These are phyloP conservation scores for Malus hybrid DNA, from an alignment of 331 rosid species.

Conservation along the genomic window DNA sequence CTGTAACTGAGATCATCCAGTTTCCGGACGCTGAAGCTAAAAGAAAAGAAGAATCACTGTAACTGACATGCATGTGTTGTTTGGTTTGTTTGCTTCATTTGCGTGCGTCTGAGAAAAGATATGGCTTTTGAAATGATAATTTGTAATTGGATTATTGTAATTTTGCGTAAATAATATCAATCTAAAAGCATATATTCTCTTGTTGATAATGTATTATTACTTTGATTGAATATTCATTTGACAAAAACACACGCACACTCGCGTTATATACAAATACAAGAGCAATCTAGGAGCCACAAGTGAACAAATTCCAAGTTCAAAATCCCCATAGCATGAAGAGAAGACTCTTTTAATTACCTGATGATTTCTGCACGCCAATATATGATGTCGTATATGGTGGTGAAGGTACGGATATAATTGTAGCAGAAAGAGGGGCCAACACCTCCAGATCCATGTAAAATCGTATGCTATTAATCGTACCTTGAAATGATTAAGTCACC, in stretches of 20 bases:
- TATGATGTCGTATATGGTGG: no score
- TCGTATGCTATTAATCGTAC: no score
- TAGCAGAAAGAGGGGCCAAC: no score
- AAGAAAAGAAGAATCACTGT: conserved; percentile 31
- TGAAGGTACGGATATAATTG: no score
- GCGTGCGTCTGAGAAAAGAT: not conserved
- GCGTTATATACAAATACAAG: no score
- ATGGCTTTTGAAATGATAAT: not conserved
- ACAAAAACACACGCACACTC: not conserved
- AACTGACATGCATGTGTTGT: not conserved
- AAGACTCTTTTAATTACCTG: no score
- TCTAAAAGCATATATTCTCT: conserved; percentile 4
- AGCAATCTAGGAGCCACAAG: no score
- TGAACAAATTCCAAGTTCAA: no score
- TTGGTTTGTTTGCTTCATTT: not conserved
- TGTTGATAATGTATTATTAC: not conserved
- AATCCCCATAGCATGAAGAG: no score
- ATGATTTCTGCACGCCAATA: no score
- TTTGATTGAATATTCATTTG: not conserved
- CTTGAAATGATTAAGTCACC: no score
- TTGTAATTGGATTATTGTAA: conserved; percentile 21
- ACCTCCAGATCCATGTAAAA: no score
- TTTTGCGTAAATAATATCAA: conserved; percentile 23
- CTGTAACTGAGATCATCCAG: conserved; percentile 45
- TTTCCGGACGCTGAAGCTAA: conserved; percentile 34